A percentile compares a stretch with the other conserved stretches of the same genome.
Conservation (phyloP, 805 yeast genomes). For the Yamadazyma sp. region DNA sequence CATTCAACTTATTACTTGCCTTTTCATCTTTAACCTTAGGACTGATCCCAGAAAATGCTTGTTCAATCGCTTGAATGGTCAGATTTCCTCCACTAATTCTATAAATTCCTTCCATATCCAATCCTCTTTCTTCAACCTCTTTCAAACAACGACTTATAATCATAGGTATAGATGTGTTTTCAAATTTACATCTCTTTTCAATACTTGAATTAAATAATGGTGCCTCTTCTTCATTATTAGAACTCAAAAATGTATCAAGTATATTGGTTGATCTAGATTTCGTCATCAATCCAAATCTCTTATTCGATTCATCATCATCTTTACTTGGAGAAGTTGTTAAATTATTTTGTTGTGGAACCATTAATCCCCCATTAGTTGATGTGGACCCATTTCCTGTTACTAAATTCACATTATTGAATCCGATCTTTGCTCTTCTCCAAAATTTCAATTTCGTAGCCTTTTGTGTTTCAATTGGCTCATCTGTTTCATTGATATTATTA, state of each 20-base stretch:
- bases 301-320: slow-evolving; percentile 9
- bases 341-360: slow-evolving; percentile 8
- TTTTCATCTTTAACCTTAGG: slow-evolving; percentile 30
- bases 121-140: slow-evolving; percentile 76
- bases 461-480: slow-evolving; percentile 29
- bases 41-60: slow-evolving; percentile 27
- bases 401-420: slow-evolving; percentile 14
- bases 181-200: slow-evolving; percentile 60
- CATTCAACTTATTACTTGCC: slow-evolving; percentile 28
- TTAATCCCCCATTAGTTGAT: slow-evolving; percentile 10
- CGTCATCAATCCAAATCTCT: slow-evolving; percentile 15
- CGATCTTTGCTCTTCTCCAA: slow-evolving; percentile 43
- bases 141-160: slow-evolving; percentile 67
- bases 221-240: slow-evolving; percentile 15
- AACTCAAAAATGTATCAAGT: slow-evolving; percentile 31
- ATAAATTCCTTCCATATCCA: slow-evolving; percentile 82
- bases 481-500: slow-evolving; percentile 13
- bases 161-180: slow-evolving; percentile 62
- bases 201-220: slow-evolving; percentile 52
- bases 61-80: slow-evolving; percentile 51
- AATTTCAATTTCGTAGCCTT: slow-evolving; percentile 42
- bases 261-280: slow-evolving; percentile 50
- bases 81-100: slow-evolving; percentile 83
- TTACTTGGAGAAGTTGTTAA: slow-evolving; percentile 4
- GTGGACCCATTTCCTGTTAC: slow-evolving; percentile 1